phyloP scores from a whole-genome alignment of 2,329 filamentous ascomycete species.

The Aspergillus luchuensis region DNA sequence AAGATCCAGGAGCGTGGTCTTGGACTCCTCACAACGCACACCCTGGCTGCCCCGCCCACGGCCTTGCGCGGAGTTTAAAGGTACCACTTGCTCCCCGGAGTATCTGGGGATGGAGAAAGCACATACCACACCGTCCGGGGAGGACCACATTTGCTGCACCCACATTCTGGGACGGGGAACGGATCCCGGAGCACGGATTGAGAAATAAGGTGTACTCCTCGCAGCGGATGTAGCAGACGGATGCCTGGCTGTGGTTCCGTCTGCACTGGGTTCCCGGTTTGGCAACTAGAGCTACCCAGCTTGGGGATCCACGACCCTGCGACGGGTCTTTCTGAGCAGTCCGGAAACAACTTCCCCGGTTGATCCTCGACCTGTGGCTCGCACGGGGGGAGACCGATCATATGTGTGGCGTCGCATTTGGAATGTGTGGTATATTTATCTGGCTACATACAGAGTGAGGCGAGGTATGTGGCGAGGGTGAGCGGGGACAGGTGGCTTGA shows the following conservation, averaged over 20 bases:
- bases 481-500: not conserved
- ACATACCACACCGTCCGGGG: not conserved
- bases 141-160: conserved; percentile 1
- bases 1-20: conserved; percentile 4
- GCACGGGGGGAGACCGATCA: not conserved
- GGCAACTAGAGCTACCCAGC: not conserved
- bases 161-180: not conserved
- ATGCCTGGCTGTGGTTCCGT: not conserved
- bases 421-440: not conserved
- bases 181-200: not conserved
- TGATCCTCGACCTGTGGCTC: not conserved
- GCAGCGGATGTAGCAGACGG: conserved; percentile 16
- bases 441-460: not conserved
- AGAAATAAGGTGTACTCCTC: conserved; percentile 17
- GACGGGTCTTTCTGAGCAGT: not conserved
- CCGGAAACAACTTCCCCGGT: not conserved
- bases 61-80: conserved; percentile 8
- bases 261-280: conserved; percentile 9
- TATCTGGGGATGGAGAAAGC: not conserved
- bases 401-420: not conserved
- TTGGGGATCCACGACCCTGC: not conserved
- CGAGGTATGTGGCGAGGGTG: not conserved
- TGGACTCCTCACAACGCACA: not conserved
- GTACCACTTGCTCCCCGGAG: not conserved
- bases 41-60: conserved; percentile 4